phyloP scores from a whole-genome alignment of 1,284 basidiomycete genomes.

The Ganoderma leucocontextum region DNA sequence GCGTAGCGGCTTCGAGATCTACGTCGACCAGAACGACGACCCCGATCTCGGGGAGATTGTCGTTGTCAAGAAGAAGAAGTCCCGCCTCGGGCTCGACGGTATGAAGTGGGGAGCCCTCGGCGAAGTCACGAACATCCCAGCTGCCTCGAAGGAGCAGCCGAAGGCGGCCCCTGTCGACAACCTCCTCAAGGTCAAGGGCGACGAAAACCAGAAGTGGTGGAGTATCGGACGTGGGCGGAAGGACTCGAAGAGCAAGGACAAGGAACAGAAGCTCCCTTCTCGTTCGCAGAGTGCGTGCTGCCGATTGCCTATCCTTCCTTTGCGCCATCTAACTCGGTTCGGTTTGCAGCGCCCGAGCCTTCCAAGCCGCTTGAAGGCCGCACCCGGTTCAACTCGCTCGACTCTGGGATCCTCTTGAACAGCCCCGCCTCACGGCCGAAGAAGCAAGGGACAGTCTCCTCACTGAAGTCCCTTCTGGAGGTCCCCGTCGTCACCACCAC shows the following conservation, averaged over 20 bases:
- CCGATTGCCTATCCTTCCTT: conserved; percentile 3
- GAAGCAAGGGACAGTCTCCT: conserved; percentile 29
- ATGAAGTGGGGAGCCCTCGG: conserved; percentile 64
- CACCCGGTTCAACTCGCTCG: conserved; percentile 70
- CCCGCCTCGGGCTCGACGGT: conserved; percentile 65
- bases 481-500: conserved; percentile 18
- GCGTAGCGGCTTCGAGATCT: conserved; percentile 71
- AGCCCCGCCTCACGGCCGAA: conserved; percentile 30
- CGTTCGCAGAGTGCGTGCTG: conserved; percentile 54
- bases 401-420: conserved; percentile 61
- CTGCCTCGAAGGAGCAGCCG: conserved; percentile 34
- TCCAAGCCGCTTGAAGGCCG: conserved; percentile 47
- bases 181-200: conserved; percentile 58
- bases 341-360: conserved; percentile 55
- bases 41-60: conserved; percentile 74
- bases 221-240: conserved; percentile 75
- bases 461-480: conserved; percentile 23
- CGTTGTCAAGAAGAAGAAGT: conserved; percentile 83
- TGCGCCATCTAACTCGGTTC: background rate
- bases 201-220: conserved; percentile 81
- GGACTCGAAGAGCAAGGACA: conserved; percentile 59
- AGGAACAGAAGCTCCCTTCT: conserved; percentile 50
- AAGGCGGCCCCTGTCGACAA: conserved; percentile 36
- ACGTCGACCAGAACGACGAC: conserved; percentile 72
- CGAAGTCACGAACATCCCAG: conserved; percentile 69